Conservation (phyloP, 108 stramenopile species). For the Fragilariopsis cylindrus region DNA sequence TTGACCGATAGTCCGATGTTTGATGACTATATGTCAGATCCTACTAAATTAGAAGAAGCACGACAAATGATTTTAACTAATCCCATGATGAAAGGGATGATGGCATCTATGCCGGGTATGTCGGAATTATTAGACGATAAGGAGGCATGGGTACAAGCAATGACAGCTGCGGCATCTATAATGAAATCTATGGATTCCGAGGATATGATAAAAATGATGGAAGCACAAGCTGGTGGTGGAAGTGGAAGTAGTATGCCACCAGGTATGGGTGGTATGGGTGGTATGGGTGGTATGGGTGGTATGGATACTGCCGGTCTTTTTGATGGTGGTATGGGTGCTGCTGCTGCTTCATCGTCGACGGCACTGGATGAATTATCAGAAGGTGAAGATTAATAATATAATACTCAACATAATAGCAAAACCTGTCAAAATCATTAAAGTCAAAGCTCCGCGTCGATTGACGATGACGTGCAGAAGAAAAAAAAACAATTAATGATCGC, state of each 20-base stretch:
- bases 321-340: constrained; percentile 18
- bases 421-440: too few species aligned
- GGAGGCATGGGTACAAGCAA: constrained; percentile 61
- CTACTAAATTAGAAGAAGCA: constrained; percentile 76
- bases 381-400: constrained; percentile 33
- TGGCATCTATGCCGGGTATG: constrained; percentile 82
- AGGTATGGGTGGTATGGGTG: constrained; percentile 10
- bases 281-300: background rate
- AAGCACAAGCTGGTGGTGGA: constrained; percentile 30
- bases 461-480: too few species aligned
- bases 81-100: constrained; percentile 81
- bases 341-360: constrained; percentile 15
- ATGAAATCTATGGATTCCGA: constrained; percentile 59
- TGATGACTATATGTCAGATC: constrained; percentile 73
- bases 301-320: constrained; percentile 20
- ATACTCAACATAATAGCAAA: background rate
- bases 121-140: constrained; percentile 69
- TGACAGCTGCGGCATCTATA: constrained; percentile 59
- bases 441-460: too few species aligned
- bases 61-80: constrained; percentile 81
- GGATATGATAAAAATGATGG: constrained; percentile 49
- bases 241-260: constrained; percentile 19
- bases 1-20: constrained; percentile 81
- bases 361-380: constrained; percentile 67
- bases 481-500: too few species aligned